These are phyloP conservation scores for Dinochytrium kinnereticum DNA, from an alignment of 371 early-diverging fungal genomes.

Conservation along the genomic window DNA sequence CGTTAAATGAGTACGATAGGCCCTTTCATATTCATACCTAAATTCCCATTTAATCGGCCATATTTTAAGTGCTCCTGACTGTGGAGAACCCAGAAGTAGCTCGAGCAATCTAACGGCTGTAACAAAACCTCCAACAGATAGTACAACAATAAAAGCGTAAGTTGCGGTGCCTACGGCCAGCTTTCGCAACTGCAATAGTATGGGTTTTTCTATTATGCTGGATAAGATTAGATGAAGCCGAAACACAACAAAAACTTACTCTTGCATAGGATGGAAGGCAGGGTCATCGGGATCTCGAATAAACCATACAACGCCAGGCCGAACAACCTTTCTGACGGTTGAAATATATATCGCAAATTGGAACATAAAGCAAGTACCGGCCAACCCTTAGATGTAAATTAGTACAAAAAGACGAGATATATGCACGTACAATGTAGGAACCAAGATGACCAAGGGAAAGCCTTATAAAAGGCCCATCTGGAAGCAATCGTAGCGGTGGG, in stretches of 20 bases:
- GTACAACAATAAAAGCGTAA: conserved; percentile 74
- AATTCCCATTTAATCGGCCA: conserved; percentile 57
- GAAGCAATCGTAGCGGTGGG: conserved; percentile 59
- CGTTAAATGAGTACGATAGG: too few relatives aligned
- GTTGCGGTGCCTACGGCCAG: conserved; percentile 76
- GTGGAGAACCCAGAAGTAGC: conserved; percentile 25
- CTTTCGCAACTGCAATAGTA: conserved; percentile 75
- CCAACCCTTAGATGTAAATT: conserved; percentile 59
- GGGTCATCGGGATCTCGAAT: conserved; percentile 95
- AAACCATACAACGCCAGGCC: conserved; percentile 95
- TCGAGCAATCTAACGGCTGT: conserved; percentile 23
- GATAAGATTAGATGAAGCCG: neutral
- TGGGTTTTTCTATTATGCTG: conserved; percentile 69
- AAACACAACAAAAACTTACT: conserved; percentile 56
- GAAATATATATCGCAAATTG: conserved; percentile 83
- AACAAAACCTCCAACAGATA: conserved; percentile 66
- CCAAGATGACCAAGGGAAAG: conserved; percentile 69
- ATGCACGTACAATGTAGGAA: conserved; percentile 76
- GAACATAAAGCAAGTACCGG: conserved; percentile 91
- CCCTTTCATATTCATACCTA: conserved; percentile 46
- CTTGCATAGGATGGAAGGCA: conserved; percentile 88
- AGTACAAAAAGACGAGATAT: neutral
- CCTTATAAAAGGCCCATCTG: conserved; percentile 58
- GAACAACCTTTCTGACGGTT: conserved; percentile 74
- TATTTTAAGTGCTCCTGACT: conserved; percentile 32